Conservation (phyloP, 208 protist species). For the Entamoeba invadens region DNA sequence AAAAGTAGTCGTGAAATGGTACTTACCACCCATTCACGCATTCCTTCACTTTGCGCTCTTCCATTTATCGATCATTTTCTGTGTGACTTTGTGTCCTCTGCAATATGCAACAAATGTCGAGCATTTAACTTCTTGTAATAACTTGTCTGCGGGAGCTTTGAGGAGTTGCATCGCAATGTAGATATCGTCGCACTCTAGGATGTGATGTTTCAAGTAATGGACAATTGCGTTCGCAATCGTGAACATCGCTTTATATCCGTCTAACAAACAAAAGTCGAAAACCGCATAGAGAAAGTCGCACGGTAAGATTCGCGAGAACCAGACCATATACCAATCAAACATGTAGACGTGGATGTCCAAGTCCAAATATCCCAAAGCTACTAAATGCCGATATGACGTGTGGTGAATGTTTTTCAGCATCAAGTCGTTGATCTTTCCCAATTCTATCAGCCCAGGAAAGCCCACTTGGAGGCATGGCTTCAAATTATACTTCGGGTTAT, state of each 20-base stretch:
- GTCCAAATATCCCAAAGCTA: not conserved
- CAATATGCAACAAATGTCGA: not conserved
- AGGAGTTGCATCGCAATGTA: not conserved
- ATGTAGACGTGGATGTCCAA: not conserved
- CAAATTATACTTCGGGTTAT: not conserved
- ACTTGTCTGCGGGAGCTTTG: not conserved
- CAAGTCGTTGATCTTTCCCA: not conserved
- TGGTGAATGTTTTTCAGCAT: not conserved
- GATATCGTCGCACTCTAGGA: not conserved
- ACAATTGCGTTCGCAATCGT: not conserved
- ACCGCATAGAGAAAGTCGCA: not conserved
- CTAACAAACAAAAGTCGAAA: not conserved
- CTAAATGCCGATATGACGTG: not conserved
- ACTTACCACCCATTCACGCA: no score
- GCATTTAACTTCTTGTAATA: not conserved
- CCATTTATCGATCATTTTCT: not conserved
- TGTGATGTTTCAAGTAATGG: not conserved
- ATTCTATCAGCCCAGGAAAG: not conserved
- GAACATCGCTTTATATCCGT: not conserved
- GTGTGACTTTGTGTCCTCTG: not conserved
- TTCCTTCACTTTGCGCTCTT: not conserved
- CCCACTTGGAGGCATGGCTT: not conserved
- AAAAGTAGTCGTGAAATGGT: no score
- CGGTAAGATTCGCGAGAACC: not conserved
- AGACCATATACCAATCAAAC: not conserved